A percentile compares a stretch with the other conserved stretches of the same genome.
These are phyloP conservation scores for Anisodus acutangulus DNA, from an alignment of 257 asterid genomes.

Conservation along the genomic window DNA sequence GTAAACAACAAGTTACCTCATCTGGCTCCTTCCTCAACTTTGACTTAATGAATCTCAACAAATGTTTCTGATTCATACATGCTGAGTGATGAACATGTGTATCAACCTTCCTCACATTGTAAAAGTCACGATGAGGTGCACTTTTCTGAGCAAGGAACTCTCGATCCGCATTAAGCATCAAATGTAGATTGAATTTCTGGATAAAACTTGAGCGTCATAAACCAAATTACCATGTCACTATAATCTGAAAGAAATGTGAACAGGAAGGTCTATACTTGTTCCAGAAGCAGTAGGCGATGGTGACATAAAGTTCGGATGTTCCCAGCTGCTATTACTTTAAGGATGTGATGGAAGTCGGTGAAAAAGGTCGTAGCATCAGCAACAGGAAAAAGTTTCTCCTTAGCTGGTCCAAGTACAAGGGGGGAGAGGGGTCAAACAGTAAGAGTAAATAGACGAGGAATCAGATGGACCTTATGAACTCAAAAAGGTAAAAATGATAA, in stretches of 20 bases:
- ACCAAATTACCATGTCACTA: conserved; percentile 19
- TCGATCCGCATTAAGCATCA: conserved; percentile 98
- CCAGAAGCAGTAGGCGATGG: conserved; percentile 91
- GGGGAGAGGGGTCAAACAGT: conserved; percentile 27
- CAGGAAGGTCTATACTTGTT: conserved; percentile 61
- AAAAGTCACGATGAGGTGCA: conserved; percentile 99
- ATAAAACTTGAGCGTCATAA: conserved; percentile 20
- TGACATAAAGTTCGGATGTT: conserved; percentile 89
- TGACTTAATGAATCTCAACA: conserved; percentile 87
- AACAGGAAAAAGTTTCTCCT: conserved; percentile 80
- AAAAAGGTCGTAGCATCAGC: conserved; percentile 94
- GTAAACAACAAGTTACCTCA: conserved; percentile 58
- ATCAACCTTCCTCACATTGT: conserved; percentile 96
- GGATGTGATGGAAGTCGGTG: conserved; percentile 94
- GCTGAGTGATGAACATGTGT: conserved; percentile 99
- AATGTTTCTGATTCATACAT: conserved; percentile 99
- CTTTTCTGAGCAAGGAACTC: conserved; percentile 98
- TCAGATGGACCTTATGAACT: background rate
- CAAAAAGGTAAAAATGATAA: conserved; percentile 9
- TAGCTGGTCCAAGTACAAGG: conserved; percentile 58
- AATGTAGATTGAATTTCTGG: conserved; percentile 98
- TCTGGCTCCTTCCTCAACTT: conserved; percentile 98
- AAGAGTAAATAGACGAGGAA: conserved; percentile 1
- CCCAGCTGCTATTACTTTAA: conserved; percentile 94
- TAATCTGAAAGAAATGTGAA: conserved; percentile 13